phyloP scores from a whole-genome alignment of 2,329 filamentous ascomycete species.

The Paracoccidioides lutzii region DNA sequence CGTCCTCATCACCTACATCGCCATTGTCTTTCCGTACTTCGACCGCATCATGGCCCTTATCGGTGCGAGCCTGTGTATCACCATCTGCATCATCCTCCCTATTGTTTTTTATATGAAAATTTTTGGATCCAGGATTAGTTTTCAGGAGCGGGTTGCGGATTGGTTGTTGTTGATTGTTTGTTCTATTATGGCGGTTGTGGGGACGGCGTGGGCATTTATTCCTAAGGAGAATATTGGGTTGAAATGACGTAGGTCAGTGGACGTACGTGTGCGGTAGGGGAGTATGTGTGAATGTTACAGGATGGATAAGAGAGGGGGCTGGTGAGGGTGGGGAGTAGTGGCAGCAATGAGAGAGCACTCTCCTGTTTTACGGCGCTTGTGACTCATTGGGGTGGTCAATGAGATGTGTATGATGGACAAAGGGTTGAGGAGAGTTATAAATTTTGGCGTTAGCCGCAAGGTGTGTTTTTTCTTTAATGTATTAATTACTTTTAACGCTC shows the following conservation, averaged over 20 bases:
- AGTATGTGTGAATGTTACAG: not conserved
- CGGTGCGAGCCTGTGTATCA: slow-evolving; percentile 81
- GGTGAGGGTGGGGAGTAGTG: not conserved
- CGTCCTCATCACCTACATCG: slow-evolving; percentile 60
- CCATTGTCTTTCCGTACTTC: slow-evolving; percentile 63
- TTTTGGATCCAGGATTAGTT: slow-evolving; percentile 59
- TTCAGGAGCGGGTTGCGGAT: slow-evolving; percentile 51
- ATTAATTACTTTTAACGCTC: too few species aligned
- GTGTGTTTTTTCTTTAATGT: too few species aligned
- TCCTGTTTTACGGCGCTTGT: not conserved
- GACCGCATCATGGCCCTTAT: slow-evolving; percentile 86
- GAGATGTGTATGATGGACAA: too few species aligned
- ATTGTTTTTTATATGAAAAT: slow-evolving; percentile 82
- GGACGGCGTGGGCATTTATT: slow-evolving; percentile 79
- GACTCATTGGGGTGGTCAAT: too few species aligned
- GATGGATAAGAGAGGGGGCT: not conserved
- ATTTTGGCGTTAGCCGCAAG: too few species aligned
- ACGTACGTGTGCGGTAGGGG: not conserved
- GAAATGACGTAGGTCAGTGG: not conserved
- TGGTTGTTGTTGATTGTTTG: slow-evolving; percentile 60
- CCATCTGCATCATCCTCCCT: slow-evolving; percentile 85
- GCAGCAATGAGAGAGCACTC: not conserved
- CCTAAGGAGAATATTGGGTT: slow-evolving; percentile 43
- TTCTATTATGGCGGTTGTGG: slow-evolving; percentile 55
- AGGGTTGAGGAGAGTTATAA: too few species aligned